Evolutionary conservation across 371 early-diverging fungal species (phyloP).

Genomic region (Syncephalastrum racemosum): DNA sequence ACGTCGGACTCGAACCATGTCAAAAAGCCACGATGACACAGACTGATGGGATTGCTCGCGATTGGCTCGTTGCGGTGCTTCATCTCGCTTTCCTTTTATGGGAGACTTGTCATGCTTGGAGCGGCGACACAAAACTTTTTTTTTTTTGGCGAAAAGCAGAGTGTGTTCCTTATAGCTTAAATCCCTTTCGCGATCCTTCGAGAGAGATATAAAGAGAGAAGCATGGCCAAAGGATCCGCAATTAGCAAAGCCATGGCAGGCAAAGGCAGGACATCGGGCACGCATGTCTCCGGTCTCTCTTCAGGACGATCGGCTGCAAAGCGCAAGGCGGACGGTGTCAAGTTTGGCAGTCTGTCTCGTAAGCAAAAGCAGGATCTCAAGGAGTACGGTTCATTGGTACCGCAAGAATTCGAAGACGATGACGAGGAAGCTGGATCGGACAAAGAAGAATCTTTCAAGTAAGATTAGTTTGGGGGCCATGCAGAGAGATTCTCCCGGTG

Average conservation of each 20-base stretch:
- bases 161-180: no score
- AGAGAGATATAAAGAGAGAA: no score
- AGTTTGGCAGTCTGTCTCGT: slow-evolving; percentile 43
- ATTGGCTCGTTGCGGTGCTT: no score
- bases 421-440: slow-evolving; percentile 20
- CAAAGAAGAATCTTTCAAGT: slow-evolving; percentile 10
- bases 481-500: background rate
- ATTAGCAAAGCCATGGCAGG: slow-evolving; percentile 21
- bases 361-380: slow-evolving; percentile 56
- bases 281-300: slow-evolving; percentile 25
- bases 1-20: no score
- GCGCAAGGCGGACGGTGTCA: slow-evolving; percentile 21
- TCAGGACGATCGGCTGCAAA: slow-evolving; percentile 13
- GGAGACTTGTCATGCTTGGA: no score
- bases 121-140: no score
- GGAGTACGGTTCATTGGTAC: slow-evolving; percentile 66
- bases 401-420: slow-evolving; percentile 54
- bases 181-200: no score
- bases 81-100: no score
- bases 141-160: no score
- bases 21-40: no score
- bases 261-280: slow-evolving; percentile 5
- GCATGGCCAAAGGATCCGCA: slow-evolving; percentile 25
- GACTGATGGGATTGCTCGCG: no score
- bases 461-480: background rate